Evolutionary conservation across 2,329 filamentous ascomycete genomes (phyloP).

Genomic region (Beauveria sp.): DNA sequence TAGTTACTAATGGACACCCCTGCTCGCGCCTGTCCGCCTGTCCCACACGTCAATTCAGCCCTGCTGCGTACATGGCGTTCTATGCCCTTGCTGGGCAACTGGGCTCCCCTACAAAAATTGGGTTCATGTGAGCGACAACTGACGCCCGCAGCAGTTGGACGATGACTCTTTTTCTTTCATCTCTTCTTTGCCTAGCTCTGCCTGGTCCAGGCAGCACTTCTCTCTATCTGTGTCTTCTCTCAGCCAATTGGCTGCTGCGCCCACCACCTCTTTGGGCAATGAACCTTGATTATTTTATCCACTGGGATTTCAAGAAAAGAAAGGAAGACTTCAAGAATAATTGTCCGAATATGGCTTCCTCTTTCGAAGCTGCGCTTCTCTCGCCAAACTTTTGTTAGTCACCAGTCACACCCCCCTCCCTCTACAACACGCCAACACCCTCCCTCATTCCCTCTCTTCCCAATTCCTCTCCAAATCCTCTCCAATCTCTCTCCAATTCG

Average conservation of each 20-base stretch:
- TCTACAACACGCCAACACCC: background rate
- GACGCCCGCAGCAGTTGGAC: background rate
- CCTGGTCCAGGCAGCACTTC: background rate
- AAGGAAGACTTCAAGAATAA: background rate
- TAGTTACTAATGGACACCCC: background rate
- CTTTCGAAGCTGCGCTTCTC: background rate
- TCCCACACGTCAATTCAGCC: slow-evolving; percentile 8
- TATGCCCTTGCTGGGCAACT: too few relatives aligned
- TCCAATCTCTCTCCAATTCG: too few relatives aligned
- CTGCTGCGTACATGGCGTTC: background rate
- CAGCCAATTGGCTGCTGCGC: background rate
- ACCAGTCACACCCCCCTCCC: slow-evolving; percentile 1
- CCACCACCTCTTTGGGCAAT: background rate
- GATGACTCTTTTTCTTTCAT: background rate
- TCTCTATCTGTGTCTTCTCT: background rate
- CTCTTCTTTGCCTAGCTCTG: background rate
- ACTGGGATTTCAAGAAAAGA: too few relatives aligned
- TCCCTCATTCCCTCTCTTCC: background rate
- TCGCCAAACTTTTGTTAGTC: slow-evolving; percentile 1
- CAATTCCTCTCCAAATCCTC: background rate
- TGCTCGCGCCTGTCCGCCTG: slow-evolving; percentile 2
- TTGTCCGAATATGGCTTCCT: background rate
- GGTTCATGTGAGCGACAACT: background rate
- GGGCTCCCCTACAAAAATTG: background rate
- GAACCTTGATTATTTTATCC: too few relatives aligned